Base-by-base conservation (phyloP, 345 rosid species). In the Nephelium lappaceum region DNA sequence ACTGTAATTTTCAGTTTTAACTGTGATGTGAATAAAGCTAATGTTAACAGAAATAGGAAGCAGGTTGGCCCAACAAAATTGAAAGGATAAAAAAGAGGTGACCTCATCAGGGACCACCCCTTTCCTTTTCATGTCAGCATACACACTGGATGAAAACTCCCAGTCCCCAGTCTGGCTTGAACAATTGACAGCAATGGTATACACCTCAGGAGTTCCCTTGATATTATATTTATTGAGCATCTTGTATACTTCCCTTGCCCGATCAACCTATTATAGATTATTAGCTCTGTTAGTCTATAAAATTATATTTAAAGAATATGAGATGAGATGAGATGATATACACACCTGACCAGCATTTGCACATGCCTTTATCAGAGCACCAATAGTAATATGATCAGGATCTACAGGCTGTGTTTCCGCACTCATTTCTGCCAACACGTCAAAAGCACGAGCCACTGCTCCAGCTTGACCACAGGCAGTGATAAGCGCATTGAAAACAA, bases 371-470 rank as follows among this genome's bases (percentile, higher is more conserved):
- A 93, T 91, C 82, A 95, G 81, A 64, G 99, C 95, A 80, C 98
- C 99, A 27, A 95, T 81, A 27, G 99, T 93, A 51, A 95, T 69
- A 73, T 95, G 96, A 85, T 95, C 98, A 82, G 99, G 99, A 69
- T 95, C 99, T 84, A 95, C 88, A 76, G 99, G 99, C 43, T 88
- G 98, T 23, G 79, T 76, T 87, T 95, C 99, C 27, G 89, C 88
- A 71, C 74, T 84, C 98, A 95, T 95, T 87, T 95, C 99, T 75
- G 99, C 90, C 83, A 95, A 91, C 73, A 93, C 98, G 82, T 95
- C 99, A 77, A 95, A 95, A 80, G 99, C 99, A 78, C 98, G 97
- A 85, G 93, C 96, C 67, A 93, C 99, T 74, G 98, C 99, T 87
- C 98, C 98, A 42, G 93, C 84, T 83, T 93, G 90, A 79, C 96